Conservation (phyloP, 2,329 filamentous ascomycete species). For the Dothistroma septosporum region DNA sequence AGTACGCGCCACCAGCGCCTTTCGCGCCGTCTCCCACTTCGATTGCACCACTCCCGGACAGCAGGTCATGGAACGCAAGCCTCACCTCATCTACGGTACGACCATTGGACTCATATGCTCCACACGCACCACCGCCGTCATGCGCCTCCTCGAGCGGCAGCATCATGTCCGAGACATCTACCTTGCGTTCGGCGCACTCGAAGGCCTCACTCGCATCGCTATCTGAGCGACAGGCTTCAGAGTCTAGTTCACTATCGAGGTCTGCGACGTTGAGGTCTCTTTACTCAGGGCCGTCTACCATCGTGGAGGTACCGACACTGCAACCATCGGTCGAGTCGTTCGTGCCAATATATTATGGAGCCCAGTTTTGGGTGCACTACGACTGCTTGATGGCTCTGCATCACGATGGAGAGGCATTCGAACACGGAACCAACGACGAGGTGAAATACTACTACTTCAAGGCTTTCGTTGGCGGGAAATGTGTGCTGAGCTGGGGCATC, state of each 20-base stretch:
- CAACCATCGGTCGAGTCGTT: constrained; percentile 3
- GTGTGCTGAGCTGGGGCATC: constrained; percentile 43
- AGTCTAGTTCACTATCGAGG: no score
- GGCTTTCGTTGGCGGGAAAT: constrained; percentile 39
- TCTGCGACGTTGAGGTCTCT: neutral
- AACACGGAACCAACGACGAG: neutral
- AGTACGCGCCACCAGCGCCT: constrained; percentile 32
- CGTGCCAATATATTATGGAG: constrained; percentile 23
- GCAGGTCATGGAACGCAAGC: constrained; percentile 17
- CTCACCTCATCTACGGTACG: neutral
- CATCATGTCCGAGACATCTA: neutral
- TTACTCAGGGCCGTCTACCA: neutral
- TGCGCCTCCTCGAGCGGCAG: neutral
- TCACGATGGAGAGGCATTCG: neutral
- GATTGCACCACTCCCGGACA: constrained; percentile 18
- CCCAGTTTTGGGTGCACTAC: constrained; percentile 44
- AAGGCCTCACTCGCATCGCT: neutral
- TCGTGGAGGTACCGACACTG: neutral
- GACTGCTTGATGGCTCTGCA: constrained; percentile 26
- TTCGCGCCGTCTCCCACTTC: constrained; percentile 13
- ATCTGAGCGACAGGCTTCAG: neutral
- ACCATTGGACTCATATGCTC: neutral
- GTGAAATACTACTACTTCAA: constrained; percentile 44
- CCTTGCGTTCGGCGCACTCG: neutral
- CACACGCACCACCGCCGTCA: neutral